Evolutionary conservation across 257 asterid species (phyloP), one percentile per base, ranked within the genome.

Genomic region (Solanum clarkiae): DNA sequence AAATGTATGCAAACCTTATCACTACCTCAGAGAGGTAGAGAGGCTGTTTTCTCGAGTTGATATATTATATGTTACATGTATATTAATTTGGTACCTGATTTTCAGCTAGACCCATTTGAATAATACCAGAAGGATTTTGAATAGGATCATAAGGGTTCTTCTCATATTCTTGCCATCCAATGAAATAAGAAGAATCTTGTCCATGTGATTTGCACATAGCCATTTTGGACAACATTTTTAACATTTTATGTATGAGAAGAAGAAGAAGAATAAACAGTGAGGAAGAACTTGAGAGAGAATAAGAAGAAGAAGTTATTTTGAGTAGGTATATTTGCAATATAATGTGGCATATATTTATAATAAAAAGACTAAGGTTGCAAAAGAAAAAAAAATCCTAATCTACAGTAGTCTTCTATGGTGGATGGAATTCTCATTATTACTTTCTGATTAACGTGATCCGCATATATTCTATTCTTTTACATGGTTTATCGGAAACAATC

Each of bases 51-150:
- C 36, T 32, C 4, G 3, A 2, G 36, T 32, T 32, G 36, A 32
- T 32, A 32, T 26, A 5, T 26, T 59, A 9, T 8, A 8, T 45
- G 51, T 8, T 45, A 45, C 51, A 45, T 45, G 10, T 45, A 45
- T 8, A 59, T n/a, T 4, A n/a, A n/a, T 59, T 59, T 59, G 63
- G 66, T 20, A 89, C 91, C 90, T 87, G 91, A 71, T 89, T 89
- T 18, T 89, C 91, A 5, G 90, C 91, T 36, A 87, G 77, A 83
- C 90, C 91, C 91, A 89, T 89, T 60, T 89, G 91, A 81, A 87
- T 89, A 80, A 89, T 89, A 77, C 91, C 91, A 57, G 86, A 84
- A 32, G 90, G 91, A 87, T 89, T 89, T 15, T 11, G 86, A 74
- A 66, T 42, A 17, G 80, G 81, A 47, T 89, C 18, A 75, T 85